These are phyloP conservation scores for Stromatinia cepivora DNA, from an alignment of 2,329 filamentous ascomycete species.

Conservation along the genomic window DNA sequence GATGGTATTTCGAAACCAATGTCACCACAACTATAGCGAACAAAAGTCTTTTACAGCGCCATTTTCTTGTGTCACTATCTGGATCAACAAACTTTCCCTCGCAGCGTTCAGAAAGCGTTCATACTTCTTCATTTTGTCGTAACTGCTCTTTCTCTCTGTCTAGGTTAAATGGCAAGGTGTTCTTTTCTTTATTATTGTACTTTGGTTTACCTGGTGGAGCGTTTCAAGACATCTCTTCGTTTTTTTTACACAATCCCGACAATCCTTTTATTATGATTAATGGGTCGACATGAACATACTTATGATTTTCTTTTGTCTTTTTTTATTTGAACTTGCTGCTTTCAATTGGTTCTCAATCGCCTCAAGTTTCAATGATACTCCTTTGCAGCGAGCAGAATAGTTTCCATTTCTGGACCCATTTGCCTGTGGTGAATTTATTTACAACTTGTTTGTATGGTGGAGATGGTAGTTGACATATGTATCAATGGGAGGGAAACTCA, in stretches of 20 bases:
- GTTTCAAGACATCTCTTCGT: neutral
- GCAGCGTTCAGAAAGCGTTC: conserved; percentile 5
- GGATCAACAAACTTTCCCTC: conserved; percentile 1
- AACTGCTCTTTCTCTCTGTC: neutral
- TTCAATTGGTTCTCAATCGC: conserved; percentile 8
- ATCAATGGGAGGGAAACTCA: conserved; percentile 10
- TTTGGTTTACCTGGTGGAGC: conserved; percentile 15
- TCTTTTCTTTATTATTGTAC: conserved; percentile 10
- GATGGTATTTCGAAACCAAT: neutral
- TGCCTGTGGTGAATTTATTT: neutral
- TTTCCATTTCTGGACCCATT: neutral
- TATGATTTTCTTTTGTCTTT: conserved; percentile 17
- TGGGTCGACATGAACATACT: conserved; percentile 17
- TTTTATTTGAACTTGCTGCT: neutral
- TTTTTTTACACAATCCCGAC: conserved; percentile 9
- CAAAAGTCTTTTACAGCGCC: conserved; percentile 14
- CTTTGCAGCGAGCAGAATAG: conserved; percentile 13
- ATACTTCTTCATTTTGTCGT: conserved; percentile 10
- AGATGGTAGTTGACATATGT: conserved; percentile 3
- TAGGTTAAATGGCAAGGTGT: conserved; percentile 12
- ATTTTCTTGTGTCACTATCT: conserved; percentile 3
- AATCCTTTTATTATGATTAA: conserved; percentile 20
- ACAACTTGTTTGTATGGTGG: conserved; percentile 3
- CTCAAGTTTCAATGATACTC: conserved; percentile 17
- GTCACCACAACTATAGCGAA: neutral